Evolutionary conservation across 1,284 basidiomycete genomes (phyloP), one percentile per base, ranked within the genome.

Genomic region (Marasmius oreades): DNA sequence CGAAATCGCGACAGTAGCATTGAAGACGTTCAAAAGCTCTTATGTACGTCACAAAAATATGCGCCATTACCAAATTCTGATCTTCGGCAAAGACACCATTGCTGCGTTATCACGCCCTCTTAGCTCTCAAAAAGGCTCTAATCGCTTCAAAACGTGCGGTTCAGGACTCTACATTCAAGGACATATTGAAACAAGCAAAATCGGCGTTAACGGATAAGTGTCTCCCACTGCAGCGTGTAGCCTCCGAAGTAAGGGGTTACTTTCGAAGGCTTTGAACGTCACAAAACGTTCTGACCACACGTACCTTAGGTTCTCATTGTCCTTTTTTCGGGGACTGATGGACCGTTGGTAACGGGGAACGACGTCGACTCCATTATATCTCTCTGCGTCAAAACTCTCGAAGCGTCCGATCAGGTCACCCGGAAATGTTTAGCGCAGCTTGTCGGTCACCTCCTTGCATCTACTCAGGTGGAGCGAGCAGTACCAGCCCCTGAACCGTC

Each of bases 161-260:
- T 0, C 85, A 90, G 1, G 95, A 99, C 61, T 76, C 84, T 16
- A 74, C 85, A 1, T 73, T 82, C 56, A 95, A 87, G 69, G 97
- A 99, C 62, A 80, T 96, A 44, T 67, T 93, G 57, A 98, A 97
- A 70, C 84, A 91, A 59, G 87, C 93, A 72, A 86, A 83, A 62
- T 76, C 80, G 31, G 85, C 82, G 0, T 76, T 99, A 1, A 78
- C 79, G 1, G 96, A 99, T 70, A 94, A 93, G 71, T 87, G 89
- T 5, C 78, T 94, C 7, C 84, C 93, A 2, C 81, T 99, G 12
- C 93, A 98, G 66, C 85, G 95, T 26, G 93, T 85, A 3, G 88
- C 87, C 16, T 85, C 93, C 26, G 87, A 91, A 63, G 92, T 92
- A 61, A 56, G 77, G 39, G 7, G 6, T 2, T n/a, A 14, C 10